Percentiles rank a stretch among this genome's conserved stretches.
These are phyloP conservation scores for Backusella macrospora DNA, from an alignment of 192 early-diverging fungal genomes.

Conservation along the genomic window DNA sequence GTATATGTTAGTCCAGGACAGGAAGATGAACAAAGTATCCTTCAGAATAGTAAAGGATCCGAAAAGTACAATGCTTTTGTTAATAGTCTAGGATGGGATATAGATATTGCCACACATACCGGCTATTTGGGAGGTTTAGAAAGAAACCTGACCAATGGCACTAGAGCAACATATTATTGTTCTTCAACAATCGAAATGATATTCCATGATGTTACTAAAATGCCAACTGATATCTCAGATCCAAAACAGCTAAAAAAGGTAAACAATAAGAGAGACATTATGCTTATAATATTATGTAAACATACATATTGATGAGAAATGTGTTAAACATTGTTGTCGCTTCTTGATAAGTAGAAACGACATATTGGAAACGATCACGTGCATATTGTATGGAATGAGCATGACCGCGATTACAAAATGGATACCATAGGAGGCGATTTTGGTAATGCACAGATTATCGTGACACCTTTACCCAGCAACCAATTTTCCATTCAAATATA, in stretches of 20 bases:
- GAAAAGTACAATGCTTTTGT: constrained; percentile 85
- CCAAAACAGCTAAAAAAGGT: constrained; percentile 92
- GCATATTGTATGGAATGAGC: constrained; percentile 98
- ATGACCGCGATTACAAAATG: constrained; percentile 82
- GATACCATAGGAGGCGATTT: constrained; percentile 97
- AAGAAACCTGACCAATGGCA: constrained; percentile 75
- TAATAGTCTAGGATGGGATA: constrained; percentile 89
- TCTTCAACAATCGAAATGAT: constrained; percentile 84
- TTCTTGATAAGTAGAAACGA: constrained; percentile 69
- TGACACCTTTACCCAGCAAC: constrained; percentile 78
- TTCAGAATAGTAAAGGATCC: constrained; percentile 79
- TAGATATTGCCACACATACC: constrained; percentile 79
- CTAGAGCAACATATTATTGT: constrained; percentile 80
- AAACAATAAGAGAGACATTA: constrained; percentile 17
- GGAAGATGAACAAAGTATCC: constrained; percentile 85
- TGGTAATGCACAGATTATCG: constrained; percentile 93
- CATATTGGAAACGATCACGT: constrained; percentile 99
- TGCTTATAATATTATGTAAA: background rate
- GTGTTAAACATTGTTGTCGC: background rate
- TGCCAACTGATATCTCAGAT: constrained; percentile 84
- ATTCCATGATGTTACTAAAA: constrained; percentile 88
- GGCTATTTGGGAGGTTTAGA: constrained; percentile 94
- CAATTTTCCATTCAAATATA: constrained; percentile 58
- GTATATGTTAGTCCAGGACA: constrained; percentile 92
- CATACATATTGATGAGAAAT: background rate